Conservation (phyloP, 2,329 filamentous ascomycete genomes). For the Pestalotiopsis sp. region DNA sequence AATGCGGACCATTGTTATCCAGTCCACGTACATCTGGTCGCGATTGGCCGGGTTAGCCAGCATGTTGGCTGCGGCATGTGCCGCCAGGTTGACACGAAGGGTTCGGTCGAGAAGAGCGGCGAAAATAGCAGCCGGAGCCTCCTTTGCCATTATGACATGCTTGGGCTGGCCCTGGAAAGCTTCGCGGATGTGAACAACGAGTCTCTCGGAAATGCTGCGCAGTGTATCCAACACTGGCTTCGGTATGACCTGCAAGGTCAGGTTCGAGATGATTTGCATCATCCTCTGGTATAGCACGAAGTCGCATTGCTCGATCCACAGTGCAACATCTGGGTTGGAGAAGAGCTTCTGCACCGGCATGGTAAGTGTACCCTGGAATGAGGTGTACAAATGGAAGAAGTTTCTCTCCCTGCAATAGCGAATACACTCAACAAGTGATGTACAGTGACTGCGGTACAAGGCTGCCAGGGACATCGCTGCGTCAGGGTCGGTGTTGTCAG, state of each 20-base stretch:
- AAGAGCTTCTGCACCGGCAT: slow-evolving; percentile 96
- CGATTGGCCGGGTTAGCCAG: slow-evolving; percentile 86
- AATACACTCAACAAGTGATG: slow-evolving; percentile 92
- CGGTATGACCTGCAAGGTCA: slow-evolving; percentile 89
- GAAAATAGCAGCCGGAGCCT: slow-evolving; percentile 87
- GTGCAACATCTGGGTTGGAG: slow-evolving; percentile 75
- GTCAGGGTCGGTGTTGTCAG: slow-evolving; percentile 80
- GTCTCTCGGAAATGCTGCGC: slow-evolving; percentile 78
- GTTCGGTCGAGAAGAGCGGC: slow-evolving; percentile 83
- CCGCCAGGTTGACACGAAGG: slow-evolving; percentile 88
- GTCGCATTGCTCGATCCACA: slow-evolving; percentile 96
- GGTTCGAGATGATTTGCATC: slow-evolving; percentile 86
- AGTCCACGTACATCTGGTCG: slow-evolving; percentile 94
- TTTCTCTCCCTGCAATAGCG: slow-evolving; percentile 96
- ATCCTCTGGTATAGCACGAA: slow-evolving; percentile 96
- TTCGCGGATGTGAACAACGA: slow-evolving; percentile 80
- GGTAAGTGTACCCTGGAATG: slow-evolving; percentile 94
- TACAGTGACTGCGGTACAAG: slow-evolving; percentile 92
- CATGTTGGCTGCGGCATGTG: slow-evolving; percentile 92
- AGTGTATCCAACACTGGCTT: slow-evolving; percentile 85
- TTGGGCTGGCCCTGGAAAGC: slow-evolving; percentile 84
- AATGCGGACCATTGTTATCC: slow-evolving; percentile 68
- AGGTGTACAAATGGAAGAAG: slow-evolving; percentile 92
- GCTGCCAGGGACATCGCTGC: slow-evolving; percentile 84
- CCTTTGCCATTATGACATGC: slow-evolving; percentile 85